Percentiles rank a stretch among this genome's conserved stretches.
These are phyloP conservation scores for Gossypium turneri DNA, from an alignment of 345 rosid species.

Conservation along the genomic window DNA sequence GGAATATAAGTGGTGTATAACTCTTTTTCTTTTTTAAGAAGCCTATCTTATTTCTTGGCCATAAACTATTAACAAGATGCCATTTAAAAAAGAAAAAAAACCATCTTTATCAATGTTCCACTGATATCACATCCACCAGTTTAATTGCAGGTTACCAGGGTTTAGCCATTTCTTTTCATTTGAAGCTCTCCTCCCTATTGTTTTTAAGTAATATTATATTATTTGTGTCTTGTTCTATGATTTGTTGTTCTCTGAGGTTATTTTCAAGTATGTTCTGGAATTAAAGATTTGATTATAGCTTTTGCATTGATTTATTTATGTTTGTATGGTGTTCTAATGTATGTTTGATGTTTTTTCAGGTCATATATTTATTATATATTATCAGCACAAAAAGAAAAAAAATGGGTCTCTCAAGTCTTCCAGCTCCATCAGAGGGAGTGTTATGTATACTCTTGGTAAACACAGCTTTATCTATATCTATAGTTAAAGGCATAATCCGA, in stretches of 20 bases:
- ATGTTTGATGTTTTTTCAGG: constrained; percentile 25
- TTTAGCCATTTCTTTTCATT: constrained; percentile 4
- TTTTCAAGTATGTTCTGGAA: neutral
- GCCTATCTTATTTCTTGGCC: neutral
- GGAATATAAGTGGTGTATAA: neutral
- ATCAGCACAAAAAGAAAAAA: neutral
- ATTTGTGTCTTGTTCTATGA: neutral
- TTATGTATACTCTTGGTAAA: constrained; percentile 69
- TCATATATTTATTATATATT: constrained; percentile 1
- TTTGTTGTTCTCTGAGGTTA: neutral
- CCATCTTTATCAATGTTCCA: neutral
- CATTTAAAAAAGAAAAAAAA: neutral
- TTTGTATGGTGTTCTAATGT: constrained; percentile 21
- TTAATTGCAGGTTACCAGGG: constrained; percentile 11
- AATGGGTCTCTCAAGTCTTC: constrained; percentile 92
- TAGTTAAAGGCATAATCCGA: constrained; percentile 62
- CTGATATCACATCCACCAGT: neutral
- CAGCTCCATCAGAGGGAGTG: constrained; percentile 93
- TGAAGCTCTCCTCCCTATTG: neutral
- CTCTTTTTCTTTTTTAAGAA: neutral
- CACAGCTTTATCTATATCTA: constrained; percentile 76
- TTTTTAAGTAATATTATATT: constrained; percentile 8
- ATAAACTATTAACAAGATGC: neutral
- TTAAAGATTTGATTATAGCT: neutral
- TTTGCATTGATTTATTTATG: neutral